phyloP scores from a whole-genome alignment of 495 filamentous ascomycete genomes.

The Opeltia flavorubescens region DNA sequence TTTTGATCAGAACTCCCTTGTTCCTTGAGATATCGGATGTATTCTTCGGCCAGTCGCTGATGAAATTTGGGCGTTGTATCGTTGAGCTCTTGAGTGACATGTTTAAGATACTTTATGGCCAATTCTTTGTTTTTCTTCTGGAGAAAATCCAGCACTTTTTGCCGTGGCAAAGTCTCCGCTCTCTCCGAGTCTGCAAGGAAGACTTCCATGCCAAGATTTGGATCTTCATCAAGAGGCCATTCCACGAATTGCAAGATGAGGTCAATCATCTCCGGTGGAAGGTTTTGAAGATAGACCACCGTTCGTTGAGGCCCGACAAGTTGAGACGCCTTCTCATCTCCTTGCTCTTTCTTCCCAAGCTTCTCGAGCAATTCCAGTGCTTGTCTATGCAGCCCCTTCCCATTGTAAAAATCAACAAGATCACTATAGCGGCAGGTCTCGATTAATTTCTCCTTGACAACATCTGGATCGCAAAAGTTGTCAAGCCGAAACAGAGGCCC shows the following conservation, averaged over 20 bases:
- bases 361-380: conserved; percentile 70
- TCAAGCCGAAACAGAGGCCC: conserved; percentile 87
- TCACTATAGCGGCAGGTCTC: conserved; percentile 84
- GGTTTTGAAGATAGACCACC: conserved; percentile 75
- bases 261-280: conserved; percentile 78
- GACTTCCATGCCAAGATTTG: conserved; percentile 80
- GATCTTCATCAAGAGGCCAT: conserved; percentile 66
- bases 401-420: conserved; percentile 90
- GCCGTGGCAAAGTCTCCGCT: conserved; percentile 73
- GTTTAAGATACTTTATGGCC: conserved; percentile 76
- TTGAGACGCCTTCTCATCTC: conserved; percentile 45
- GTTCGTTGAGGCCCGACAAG: conserved; percentile 77
- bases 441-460: conserved; percentile 83
- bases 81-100: conserved; percentile 76
- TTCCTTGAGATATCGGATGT: conserved; percentile 48
- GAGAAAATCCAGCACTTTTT: conserved; percentile 61
- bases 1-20: conserved; percentile 30
- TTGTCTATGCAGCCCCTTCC: conserved; percentile 82
- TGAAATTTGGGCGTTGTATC: conserved; percentile 79
- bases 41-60: conserved; percentile 63
- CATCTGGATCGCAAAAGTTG: conserved; percentile 93
- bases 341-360: conserved; percentile 63
- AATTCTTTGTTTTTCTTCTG: conserved; percentile 50
- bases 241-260: conserved; percentile 81
- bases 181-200: conserved; percentile 92